These are phyloP conservation scores for Pezicula rhizophila DNA, from an alignment of 2,329 filamentous ascomycete species.

Conservation along the genomic window DNA sequence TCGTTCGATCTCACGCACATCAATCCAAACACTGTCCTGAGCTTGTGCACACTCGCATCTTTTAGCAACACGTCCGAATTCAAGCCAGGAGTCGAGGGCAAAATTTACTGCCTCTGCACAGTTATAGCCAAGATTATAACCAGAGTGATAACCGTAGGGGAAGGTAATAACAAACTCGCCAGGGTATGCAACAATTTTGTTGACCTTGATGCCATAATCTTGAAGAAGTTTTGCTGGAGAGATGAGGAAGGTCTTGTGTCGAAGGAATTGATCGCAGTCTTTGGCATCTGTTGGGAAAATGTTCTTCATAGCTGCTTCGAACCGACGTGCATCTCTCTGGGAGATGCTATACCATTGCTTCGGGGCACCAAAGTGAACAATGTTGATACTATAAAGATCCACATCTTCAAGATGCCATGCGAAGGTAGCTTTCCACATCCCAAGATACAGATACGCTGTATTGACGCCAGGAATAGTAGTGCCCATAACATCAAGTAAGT, in stretches of 20 bases:
- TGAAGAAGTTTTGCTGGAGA: slow-evolving; percentile 82
- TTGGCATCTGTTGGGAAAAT: slow-evolving; percentile 95
- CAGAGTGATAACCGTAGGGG: slow-evolving; percentile 96
- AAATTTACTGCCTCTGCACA: slow-evolving; percentile 99
- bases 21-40: slow-evolving; percentile 96
- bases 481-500: slow-evolving; percentile 86
- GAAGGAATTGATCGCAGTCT: slow-evolving; percentile 89
- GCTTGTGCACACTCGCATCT: slow-evolving; percentile 94
- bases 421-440: slow-evolving; percentile 99
- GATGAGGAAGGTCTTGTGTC: slow-evolving; percentile 96
- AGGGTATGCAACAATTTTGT: slow-evolving; percentile 90
- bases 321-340: slow-evolving; percentile 85
- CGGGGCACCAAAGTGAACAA: slow-evolving; percentile 95
- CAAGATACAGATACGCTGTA: slow-evolving; percentile 93
- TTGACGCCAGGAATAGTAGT: slow-evolving; percentile 97
- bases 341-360: slow-evolving; percentile 99
- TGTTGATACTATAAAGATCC: slow-evolving; percentile 99
- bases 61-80: slow-evolving; percentile 91
- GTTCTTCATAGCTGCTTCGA: slow-evolving; percentile 90
- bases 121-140: slow-evolving; percentile 97
- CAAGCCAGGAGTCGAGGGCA: slow-evolving; percentile 88
- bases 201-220: slow-evolving; percentile 91
- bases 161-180: slow-evolving; percentile 98
- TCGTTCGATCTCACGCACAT: slow-evolving; percentile 91
- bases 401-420: slow-evolving; percentile 99